A percentile compares a stretch with the other conserved stretches of the same genome.
These are phyloP conservation scores for Cladosporium oxysporum DNA, from an alignment of 2,329 filamentous ascomycete species.

Conservation along the genomic window DNA sequence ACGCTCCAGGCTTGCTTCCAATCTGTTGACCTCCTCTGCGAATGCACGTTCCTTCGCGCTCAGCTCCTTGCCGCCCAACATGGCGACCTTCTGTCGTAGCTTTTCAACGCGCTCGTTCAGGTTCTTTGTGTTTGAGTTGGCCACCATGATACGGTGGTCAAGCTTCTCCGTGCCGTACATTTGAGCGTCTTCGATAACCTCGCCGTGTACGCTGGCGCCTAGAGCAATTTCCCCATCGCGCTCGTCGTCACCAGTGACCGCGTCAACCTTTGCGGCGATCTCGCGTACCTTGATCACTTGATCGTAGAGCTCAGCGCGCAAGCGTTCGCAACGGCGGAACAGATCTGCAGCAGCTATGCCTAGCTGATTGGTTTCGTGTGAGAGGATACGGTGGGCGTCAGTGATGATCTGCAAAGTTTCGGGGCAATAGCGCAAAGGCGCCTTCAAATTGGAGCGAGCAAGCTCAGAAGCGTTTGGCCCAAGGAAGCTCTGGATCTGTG, in stretches of 20 bases:
- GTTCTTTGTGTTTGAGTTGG: constrained; percentile 57
- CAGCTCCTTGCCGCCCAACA: constrained; percentile 55
- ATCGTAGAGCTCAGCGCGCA: constrained; percentile 67
- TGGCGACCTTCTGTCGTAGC: constrained; percentile 53
- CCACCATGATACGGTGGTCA: constrained; percentile 58
- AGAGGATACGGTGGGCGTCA: constrained; percentile 70
- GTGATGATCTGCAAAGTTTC: constrained; percentile 71
- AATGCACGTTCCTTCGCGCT: constrained; percentile 60
- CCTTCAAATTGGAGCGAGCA: constrained; percentile 59
- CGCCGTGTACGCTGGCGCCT: constrained; percentile 12
- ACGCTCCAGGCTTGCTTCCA: constrained; percentile 37
- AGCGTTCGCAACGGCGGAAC: constrained; percentile 68
- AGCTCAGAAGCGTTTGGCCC: constrained; percentile 50
- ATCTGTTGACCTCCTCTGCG: constrained; percentile 55
- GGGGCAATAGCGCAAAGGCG: constrained; percentile 69
- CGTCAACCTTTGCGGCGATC: constrained; percentile 66
- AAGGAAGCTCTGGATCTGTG: constrained; percentile 54
- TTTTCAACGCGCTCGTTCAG: constrained; percentile 62
- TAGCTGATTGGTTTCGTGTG: constrained; percentile 67
- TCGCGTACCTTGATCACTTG: constrained; percentile 68
- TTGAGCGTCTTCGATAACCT: constrained; percentile 23
- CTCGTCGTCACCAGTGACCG: constrained; percentile 61
- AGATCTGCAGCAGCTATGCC: constrained; percentile 71
- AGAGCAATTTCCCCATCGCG: constrained; percentile 50
- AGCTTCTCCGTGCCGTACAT: constrained; percentile 49